phyloP scores from a whole-genome alignment of 192 early-diverging fungal species.

The Spinellus fusiger region DNA sequence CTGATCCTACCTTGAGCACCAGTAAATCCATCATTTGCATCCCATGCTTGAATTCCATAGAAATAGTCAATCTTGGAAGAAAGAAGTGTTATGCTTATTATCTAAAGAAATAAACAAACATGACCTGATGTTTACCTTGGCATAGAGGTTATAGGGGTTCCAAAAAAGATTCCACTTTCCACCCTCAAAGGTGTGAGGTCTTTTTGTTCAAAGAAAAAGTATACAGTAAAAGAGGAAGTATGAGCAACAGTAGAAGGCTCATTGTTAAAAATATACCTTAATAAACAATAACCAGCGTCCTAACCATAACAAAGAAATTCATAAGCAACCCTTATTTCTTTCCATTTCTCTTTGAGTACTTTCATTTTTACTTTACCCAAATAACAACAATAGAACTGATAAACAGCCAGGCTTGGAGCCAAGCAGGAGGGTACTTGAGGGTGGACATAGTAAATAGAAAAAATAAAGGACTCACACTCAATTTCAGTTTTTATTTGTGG shows the following conservation, averaged over 20 bases:
- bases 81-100: neutral
- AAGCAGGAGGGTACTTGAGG: constrained; percentile 1
- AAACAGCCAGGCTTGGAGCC: constrained; percentile 22
- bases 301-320: constrained; percentile 3
- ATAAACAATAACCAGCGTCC: constrained; percentile 30
- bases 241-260: neutral
- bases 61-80: constrained; percentile 30
- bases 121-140: constrained; percentile 12
- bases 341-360: neutral
- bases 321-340: neutral
- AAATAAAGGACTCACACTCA: too few relatives aligned
- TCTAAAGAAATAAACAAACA: neutral
- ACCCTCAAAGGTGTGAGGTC: constrained; percentile 21
- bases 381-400: constrained; percentile 17
- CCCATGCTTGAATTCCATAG: constrained; percentile 25
- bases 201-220: neutral
- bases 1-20: constrained; percentile 23
- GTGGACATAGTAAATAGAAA: neutral
- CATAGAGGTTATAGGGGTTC: constrained; percentile 31
- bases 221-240: neutral
- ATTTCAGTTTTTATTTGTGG: too few relatives aligned
- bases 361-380: constrained; percentile 16
- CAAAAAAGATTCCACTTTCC: constrained; percentile 28
- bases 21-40: constrained; percentile 27
- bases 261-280: constrained; percentile 8